Conservation (phyloP, 1,284 basidiomycete genomes). For the Leccinum holopus region DNA sequence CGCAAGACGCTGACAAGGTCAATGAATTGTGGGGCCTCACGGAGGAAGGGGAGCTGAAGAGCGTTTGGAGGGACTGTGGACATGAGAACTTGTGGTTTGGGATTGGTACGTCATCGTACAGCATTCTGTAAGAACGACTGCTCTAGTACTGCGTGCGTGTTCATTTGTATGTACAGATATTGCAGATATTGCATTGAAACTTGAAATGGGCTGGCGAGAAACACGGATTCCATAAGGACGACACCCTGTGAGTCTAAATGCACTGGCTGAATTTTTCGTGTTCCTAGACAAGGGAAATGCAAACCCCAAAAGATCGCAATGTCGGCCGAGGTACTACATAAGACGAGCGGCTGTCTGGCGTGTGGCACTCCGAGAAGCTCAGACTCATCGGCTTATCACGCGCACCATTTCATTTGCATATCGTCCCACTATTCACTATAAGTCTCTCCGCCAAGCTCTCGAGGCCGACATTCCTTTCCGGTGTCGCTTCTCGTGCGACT, state of each 20-base stretch:
- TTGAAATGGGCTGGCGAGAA: neutral
- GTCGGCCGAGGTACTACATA: neutral
- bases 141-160: neutral
- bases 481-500: neutral
- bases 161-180: neutral
- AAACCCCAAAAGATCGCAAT: neutral
- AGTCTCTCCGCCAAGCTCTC: neutral
- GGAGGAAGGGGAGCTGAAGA: slow-evolving; percentile 44
- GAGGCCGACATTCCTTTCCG: neutral
- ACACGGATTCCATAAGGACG: neutral
- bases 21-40: slow-evolving; percentile 45
- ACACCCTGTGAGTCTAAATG: neutral
- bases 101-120: slow-evolving; percentile 26
- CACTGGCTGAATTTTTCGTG: neutral
- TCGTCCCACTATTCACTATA: neutral
- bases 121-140: neutral
- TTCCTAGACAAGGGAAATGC: neutral
- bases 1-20: slow-evolving; percentile 38
- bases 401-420: neutral
- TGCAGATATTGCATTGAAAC: no score
- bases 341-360: neutral
- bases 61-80: slow-evolving; percentile 38
- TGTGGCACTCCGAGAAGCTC: neutral
- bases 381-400: neutral
- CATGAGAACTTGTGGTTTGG: slow-evolving; percentile 37